phyloP scores from a whole-genome alignment of 1,284 basidiomycete species.

The Cryptococcus wingfieldii region DNA sequence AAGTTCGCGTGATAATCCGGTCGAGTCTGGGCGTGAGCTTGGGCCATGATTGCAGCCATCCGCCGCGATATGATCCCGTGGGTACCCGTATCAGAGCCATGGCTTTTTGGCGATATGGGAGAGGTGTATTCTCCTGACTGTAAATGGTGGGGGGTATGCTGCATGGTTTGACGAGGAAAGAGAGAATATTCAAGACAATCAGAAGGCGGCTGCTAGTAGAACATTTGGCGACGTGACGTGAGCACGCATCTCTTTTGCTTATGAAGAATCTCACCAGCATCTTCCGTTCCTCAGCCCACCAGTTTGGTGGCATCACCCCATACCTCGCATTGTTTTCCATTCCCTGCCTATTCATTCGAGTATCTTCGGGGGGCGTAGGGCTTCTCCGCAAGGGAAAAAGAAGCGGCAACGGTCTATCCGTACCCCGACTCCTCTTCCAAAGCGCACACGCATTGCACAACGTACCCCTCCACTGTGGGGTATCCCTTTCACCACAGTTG shows the following conservation, averaged over 20 bases:
- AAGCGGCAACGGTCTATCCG: constrained; percentile 24
- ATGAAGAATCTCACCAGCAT: neutral
- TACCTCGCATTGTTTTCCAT: neutral
- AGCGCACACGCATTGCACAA: constrained; percentile 34
- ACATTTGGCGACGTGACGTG: no score
- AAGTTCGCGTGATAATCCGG: no score
- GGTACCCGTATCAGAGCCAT: no score
- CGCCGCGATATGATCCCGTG: no score
- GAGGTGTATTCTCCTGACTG: no score
- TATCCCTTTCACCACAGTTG: constrained; percentile 29
- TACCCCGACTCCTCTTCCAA: constrained; percentile 28
- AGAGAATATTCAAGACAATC: no score
- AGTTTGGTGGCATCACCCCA: neutral
- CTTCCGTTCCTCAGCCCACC: neutral
- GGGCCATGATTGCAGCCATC: no score
- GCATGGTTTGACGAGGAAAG: no score
- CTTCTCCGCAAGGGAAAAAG: constrained; percentile 16
- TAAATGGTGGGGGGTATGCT: no score
- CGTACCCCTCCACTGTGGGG: constrained; percentile 28
- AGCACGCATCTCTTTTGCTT: neutral
- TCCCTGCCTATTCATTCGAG: neutral
- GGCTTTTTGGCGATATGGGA: no score
- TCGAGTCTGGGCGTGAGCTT: no score
- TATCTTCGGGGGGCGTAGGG: neutral
- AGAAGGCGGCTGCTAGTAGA: no score